A percentile compares a stretch with the other conserved stretches of the same genome.
Conservation (phyloP, 768 basidiomycete species). For the Tylopilus cervinicoccineus region DNA sequence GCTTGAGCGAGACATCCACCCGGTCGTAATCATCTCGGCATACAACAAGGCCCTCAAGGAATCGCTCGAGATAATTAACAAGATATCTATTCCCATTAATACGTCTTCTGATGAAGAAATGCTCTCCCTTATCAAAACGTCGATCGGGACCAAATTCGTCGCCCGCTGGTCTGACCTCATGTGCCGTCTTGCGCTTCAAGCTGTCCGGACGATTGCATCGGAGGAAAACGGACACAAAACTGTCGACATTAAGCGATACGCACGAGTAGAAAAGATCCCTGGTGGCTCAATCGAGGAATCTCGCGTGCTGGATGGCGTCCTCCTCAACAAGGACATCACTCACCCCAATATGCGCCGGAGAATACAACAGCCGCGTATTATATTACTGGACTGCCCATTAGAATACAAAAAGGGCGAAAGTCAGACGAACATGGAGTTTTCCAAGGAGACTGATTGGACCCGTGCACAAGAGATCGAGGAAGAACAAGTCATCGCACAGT, state of each 20-base stretch:
- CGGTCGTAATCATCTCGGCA: slow-evolving; percentile 97
- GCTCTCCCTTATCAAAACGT: slow-evolving; percentile 96
- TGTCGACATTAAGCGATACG: slow-evolving; percentile 98
- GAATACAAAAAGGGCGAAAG: slow-evolving; percentile 99
- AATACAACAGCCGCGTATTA: slow-evolving; percentile 84
- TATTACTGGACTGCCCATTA: slow-evolving; percentile 89
- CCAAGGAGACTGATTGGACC: slow-evolving; percentile 91
- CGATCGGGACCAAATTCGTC: slow-evolving; percentile 98
- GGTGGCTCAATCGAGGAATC: slow-evolving; percentile 97
- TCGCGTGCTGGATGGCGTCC: slow-evolving; percentile 81
- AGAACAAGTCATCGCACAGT: slow-evolving; percentile 89
- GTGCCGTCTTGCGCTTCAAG: slow-evolving; percentile 91
- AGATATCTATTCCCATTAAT: slow-evolving; percentile 88
- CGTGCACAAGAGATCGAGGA: slow-evolving; percentile 93
- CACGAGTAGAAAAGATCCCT: slow-evolving; percentile 94
- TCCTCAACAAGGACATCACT: slow-evolving; percentile 99
- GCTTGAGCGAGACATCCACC: slow-evolving; percentile 96
- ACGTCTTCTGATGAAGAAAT: slow-evolving; percentile 82
- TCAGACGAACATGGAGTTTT: slow-evolving; percentile 98
- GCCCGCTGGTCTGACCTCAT: slow-evolving; percentile 96
- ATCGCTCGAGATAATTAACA: slow-evolving; percentile 83
- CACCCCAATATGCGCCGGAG: slow-evolving; percentile 94
- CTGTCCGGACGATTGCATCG: slow-evolving; percentile 82
- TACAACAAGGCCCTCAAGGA: slow-evolving; percentile 96
- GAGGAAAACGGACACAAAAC: slow-evolving; percentile 77